Evolutionary conservation across 192 early-diverging fungal species (phyloP).

Genomic region (Spizellomyces punctatus): DNA sequence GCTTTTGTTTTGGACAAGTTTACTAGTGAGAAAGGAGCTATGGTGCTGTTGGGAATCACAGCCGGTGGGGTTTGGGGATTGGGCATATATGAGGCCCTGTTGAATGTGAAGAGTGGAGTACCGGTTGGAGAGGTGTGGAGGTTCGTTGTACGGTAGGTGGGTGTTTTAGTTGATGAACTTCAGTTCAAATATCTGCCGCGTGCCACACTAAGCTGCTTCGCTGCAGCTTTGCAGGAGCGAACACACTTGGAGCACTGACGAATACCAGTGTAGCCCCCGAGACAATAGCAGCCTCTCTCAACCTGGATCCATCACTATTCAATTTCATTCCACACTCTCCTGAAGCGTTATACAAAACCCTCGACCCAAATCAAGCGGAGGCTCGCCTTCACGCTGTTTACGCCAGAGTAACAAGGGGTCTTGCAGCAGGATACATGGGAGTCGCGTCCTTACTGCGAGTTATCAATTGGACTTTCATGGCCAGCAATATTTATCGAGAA

Average conservation of each 20-base stretch:
- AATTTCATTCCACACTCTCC: constrained; percentile 7
- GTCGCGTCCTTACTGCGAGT: constrained; percentile 20
- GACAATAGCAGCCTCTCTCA: constrained; percentile 7
- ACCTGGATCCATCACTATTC: constrained; percentile 5
- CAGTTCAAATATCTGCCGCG: background rate
- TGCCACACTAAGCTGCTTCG: too few relatives aligned
- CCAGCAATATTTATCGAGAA: constrained; percentile 17
- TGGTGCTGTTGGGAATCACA: constrained; percentile 20
- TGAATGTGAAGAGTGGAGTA: constrained; percentile 9
- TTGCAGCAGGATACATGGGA: constrained; percentile 24
- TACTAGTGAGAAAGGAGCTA: constrained; percentile 7
- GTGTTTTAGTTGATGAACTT: background rate
- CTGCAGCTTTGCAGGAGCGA: constrained; percentile 14
- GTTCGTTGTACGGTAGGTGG: constrained; percentile 6
- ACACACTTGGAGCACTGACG: constrained; percentile 14
- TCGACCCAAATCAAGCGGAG: constrained; percentile 1
- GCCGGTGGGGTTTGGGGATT: constrained; percentile 11
- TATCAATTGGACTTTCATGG: constrained; percentile 19
- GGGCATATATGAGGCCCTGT: constrained; percentile 12
- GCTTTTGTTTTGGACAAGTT: constrained; percentile 22
- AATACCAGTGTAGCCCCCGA: constrained; percentile 21
- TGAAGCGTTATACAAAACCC: background rate
- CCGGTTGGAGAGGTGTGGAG: constrained; percentile 6
- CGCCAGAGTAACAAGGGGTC: constrained; percentile 6
- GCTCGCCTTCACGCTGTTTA: constrained; percentile 16